Conservation (phyloP, 169 alveolate genomes). For the Cryptosporidium meleagridis region DNA sequence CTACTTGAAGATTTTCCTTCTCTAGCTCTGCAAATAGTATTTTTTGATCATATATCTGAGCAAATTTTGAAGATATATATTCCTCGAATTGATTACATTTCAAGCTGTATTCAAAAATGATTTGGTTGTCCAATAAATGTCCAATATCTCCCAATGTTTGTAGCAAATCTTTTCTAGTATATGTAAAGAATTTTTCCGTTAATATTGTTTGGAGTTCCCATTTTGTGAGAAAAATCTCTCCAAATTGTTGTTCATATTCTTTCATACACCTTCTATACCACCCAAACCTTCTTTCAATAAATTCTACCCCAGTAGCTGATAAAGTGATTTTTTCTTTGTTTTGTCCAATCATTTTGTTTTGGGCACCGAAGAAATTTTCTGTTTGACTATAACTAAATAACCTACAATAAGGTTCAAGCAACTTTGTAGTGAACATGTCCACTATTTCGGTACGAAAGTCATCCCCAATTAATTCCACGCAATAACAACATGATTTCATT, state of each 20-base stretch:
- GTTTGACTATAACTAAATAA: conserved; percentile 15
- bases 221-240: conserved; percentile 42
- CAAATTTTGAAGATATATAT: conserved; percentile 32
- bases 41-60: conserved; percentile 38
- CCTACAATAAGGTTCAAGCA: conserved; percentile 39
- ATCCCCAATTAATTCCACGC: conserved; percentile 40
- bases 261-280: conserved; percentile 66
- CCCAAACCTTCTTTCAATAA: conserved; percentile 57
- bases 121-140: background rate
- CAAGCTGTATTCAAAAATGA: conserved; percentile 31
- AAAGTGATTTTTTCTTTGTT: background rate
- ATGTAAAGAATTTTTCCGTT: conserved; percentile 40
- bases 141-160: conserved; percentile 64
- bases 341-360: background rate
- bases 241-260: conserved; percentile 72
- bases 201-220: conserved; percentile 24
- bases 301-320: conserved; percentile 24
- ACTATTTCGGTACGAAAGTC: conserved; percentile 44
- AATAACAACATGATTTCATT: conserved; percentile 66
- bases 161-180: conserved; percentile 24
- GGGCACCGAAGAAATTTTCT: conserved; percentile 18
- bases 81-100: conserved; percentile 57
- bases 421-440: conserved; percentile 19
- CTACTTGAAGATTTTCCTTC: background rate
- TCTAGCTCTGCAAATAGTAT: conserved; percentile 30